Percentiles rank a stretch among this genome's conserved stretches.
Conservation (phyloP, 305 asterid species). For the Rubia occidens region DNA sequence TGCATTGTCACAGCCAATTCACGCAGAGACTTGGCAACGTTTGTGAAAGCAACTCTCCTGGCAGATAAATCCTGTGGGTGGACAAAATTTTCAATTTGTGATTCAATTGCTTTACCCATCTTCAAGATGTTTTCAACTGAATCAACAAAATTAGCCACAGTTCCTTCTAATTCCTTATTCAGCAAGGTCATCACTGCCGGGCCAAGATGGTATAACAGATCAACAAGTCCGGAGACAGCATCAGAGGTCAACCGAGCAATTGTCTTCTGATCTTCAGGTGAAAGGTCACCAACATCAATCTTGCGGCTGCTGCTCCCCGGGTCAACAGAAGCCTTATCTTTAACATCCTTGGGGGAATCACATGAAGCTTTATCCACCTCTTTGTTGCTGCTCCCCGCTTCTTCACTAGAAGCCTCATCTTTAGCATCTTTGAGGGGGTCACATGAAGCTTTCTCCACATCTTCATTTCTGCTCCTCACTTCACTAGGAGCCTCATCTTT, state of each 20-base stretch:
- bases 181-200: conserved; percentile 64
- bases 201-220: conserved; percentile 45
- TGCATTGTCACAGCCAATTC: conserved; percentile 41
- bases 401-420: neutral
- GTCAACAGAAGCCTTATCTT: conserved; percentile 27
- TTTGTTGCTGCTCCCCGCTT: neutral
- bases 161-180: conserved; percentile 37
- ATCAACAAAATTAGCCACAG: conserved; percentile 31
- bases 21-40: conserved; percentile 26
- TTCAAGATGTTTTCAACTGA: conserved; percentile 56
- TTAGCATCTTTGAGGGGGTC: neutral
- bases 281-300: conserved; percentile 38
- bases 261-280: conserved; percentile 60
- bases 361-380: too few relatives aligned
- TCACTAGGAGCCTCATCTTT: neutral
- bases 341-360: too few relatives aligned
- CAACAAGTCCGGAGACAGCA: conserved; percentile 41
- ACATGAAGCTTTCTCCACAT: neutral
- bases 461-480: neutral
- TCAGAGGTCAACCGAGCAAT: conserved; percentile 36
- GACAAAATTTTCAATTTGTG: conserved; percentile 70
- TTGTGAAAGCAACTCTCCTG: conserved; percentile 42
- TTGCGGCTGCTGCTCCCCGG: conserved; percentile 20
- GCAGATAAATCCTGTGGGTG: conserved; percentile 71
- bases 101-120: conserved; percentile 40